Evolutionary conservation across 352 stramenopile species (phyloP).

Genomic region (Thraustochytrium striatum): DNA sequence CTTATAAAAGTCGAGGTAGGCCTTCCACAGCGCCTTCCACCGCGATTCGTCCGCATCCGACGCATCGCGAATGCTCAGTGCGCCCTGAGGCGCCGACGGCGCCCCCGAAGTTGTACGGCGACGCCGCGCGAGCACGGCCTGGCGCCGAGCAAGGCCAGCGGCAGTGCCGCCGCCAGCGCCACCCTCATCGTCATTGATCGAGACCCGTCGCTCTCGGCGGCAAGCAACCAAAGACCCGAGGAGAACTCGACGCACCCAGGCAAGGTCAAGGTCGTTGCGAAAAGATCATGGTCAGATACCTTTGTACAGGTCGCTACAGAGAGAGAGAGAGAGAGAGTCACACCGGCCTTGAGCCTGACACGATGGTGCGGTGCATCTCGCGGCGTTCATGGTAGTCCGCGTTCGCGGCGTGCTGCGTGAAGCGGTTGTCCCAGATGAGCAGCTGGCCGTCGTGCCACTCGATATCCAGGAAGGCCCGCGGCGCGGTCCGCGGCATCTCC

Average conservation of each 20-base stretch:
- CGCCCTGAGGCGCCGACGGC: too few species aligned
- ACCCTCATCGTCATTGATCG: too few species aligned
- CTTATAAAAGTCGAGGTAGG: too few species aligned
- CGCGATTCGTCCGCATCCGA: too few species aligned
- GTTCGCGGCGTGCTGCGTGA: neutral
- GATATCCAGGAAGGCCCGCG: neutral
- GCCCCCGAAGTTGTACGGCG: too few species aligned
- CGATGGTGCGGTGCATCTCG: neutral
- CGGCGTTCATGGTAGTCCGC: neutral
- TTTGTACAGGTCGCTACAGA: neutral
- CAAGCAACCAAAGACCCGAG: neutral
- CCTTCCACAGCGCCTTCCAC: too few species aligned
- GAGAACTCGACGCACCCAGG: neutral
- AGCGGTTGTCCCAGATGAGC: neutral
- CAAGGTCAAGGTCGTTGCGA: neutral
- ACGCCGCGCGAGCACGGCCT: too few species aligned
- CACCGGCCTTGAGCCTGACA: neutral
- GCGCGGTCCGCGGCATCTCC: neutral
- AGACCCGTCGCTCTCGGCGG: neutral
- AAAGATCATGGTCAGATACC: neutral
- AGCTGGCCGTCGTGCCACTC: neutral
- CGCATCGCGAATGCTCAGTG: too few species aligned
- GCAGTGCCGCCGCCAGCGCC: too few species aligned
- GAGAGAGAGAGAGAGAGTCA: neutral
- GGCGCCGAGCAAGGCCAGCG: too few species aligned